Base-by-base conservation (phyloP, 306 rosid genomes). In the Boehmeria nivea region DNA sequence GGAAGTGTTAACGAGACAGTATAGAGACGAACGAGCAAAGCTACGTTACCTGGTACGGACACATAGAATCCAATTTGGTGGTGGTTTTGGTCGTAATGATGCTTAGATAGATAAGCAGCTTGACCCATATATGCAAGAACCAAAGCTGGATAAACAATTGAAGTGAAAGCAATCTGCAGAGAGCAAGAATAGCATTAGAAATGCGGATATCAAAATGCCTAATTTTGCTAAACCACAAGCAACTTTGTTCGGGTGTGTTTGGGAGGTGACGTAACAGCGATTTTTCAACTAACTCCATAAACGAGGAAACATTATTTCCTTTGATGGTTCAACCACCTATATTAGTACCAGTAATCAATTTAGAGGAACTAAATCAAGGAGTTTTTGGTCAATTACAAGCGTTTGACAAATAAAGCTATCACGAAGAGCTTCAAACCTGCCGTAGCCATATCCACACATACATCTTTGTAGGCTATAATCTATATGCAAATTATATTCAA, bases 81-180 rank as follows among this genome's bases (percentile, higher is more conserved):
- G 14, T 66, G 60, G 2, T 49, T 31, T 21, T 20, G 49, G 43
- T 43, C 4, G 15, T 6, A 15, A 52, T 84, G 94, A 55, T 90
- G 84, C 44, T 52, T 58, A 24, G 98, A 87, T 28, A 91, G 78
- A 77, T 80, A 91, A 31, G 98, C 98, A 39, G 98, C 98, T 71
- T 91, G 98, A 38, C 98, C 98, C 98, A 91, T 91, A 63, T 91
- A 91, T n/a, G 98, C 98, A 56, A 91, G 83, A 65, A 87, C 54
- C 61, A 87, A 63, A 49, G 96, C 74, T 25, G 98, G 98, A 80
- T 91, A 91, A 74, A 91, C 98, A 75, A 91, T 67, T 28, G 81
- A 76, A 54, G 96, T 82, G 84, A 91, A 91, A 61, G 98, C 98
- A 80, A 91, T 83, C 98, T 91, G 87, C 78, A 82, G 20, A 67